Percentiles rank a stretch among this genome's conserved stretches.
These are phyloP conservation scores for Triadica sebifera DNA, from an alignment of 345 rosid genomes.

Conservation along the genomic window DNA sequence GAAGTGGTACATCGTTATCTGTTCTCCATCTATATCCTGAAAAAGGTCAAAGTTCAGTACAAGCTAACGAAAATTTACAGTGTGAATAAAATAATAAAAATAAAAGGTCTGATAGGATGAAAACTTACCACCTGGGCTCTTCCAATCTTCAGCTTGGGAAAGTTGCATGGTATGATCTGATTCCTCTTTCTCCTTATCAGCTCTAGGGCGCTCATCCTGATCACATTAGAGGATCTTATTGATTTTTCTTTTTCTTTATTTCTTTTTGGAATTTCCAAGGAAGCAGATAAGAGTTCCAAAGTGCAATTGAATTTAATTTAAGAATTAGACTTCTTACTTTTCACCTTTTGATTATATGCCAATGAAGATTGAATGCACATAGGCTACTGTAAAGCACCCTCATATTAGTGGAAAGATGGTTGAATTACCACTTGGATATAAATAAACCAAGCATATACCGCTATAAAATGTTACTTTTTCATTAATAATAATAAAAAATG, in stretches of 20 bases:
- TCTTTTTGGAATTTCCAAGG: not conserved
- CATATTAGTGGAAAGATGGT: not conserved
- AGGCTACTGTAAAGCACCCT: not conserved
- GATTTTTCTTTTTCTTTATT: not conserved
- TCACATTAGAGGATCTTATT: slow-evolving; percentile 11
- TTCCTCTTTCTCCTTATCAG: slow-evolving; percentile 58
- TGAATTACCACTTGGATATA: not conserved
- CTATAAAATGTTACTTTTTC: not conserved
- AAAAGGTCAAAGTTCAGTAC: not conserved
- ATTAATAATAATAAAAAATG: not conserved
- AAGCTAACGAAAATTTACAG: not conserved
- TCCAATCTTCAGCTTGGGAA: slow-evolving; percentile 55
- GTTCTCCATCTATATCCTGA: slow-evolving; percentile 55
- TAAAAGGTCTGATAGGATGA: not conserved
- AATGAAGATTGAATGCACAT: not conserved
- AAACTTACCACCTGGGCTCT: slow-evolving; percentile 54
- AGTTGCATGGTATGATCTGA: slow-evolving; percentile 64
- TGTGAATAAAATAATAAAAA: not conserved
- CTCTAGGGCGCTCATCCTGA: slow-evolving; percentile 63
- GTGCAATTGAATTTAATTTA: not conserved
- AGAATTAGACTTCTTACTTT: not conserved
- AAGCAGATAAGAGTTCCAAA: not conserved
- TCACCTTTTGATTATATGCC: not conserved
- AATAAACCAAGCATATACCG: not conserved
- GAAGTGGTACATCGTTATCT: slow-evolving; percentile 46